Evolutionary conservation across 2,329 filamentous ascomycete genomes (phyloP).

Genomic region (Pseudopithomyces chartarum): DNA sequence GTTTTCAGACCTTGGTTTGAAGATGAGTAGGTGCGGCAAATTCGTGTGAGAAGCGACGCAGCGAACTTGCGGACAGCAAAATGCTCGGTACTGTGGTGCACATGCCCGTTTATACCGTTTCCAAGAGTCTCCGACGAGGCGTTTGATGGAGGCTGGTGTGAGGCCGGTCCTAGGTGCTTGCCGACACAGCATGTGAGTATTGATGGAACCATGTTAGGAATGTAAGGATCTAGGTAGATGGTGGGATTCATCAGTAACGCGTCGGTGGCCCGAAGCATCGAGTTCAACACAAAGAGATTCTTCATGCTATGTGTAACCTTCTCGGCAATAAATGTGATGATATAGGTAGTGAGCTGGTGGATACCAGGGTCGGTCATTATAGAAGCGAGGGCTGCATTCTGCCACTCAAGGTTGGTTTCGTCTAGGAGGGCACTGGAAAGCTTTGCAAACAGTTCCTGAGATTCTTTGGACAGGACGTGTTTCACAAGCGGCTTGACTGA

Average conservation of each 20-base stretch:
- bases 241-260: constrained; percentile 83
- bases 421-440: constrained; percentile 88
- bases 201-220: constrained; percentile 76
- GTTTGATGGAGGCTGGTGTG: constrained; percentile 55
- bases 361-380: constrained; percentile 88
- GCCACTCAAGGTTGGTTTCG: constrained; percentile 83
- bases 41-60: constrained; percentile 77
- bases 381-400: constrained; percentile 82
- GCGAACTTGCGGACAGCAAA: constrained; percentile 85
- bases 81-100: constrained; percentile 54
- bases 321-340: constrained; percentile 92
- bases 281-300: constrained; percentile 83
- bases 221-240: constrained; percentile 74
- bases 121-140: constrained; percentile 54
- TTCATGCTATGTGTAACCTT: constrained; percentile 94
- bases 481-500: constrained; percentile 91
- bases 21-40: constrained; percentile 79
- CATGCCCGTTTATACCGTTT: constrained; percentile 32
- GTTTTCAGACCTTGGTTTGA: constrained; percentile 83
- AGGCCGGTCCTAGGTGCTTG: constrained; percentile 71
- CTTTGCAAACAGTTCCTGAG: constrained; percentile 96
- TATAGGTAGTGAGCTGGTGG: constrained; percentile 95
- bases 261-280: constrained; percentile 89
- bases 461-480: constrained; percentile 93
- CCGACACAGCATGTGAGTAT: constrained; percentile 90